These are phyloP conservation scores for Botryosphaeria dothidea DNA, from an alignment of 2,329 filamentous ascomycete species.

Conservation along the genomic window DNA sequence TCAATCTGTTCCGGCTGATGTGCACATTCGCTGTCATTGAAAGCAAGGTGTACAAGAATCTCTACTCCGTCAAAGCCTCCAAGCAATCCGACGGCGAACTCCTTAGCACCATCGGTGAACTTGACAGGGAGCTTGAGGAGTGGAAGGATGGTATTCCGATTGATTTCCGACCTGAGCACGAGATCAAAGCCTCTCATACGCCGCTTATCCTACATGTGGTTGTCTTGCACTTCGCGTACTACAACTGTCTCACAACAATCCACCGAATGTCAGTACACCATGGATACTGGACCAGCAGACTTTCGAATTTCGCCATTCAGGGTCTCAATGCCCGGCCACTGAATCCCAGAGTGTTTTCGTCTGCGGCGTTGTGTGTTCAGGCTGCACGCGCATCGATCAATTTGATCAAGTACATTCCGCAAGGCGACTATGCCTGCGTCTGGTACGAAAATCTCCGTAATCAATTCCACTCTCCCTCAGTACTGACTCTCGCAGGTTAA, in stretches of 20 bases:
- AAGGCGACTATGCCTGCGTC: conserved; percentile 91
- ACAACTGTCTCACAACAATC: conserved; percentile 96
- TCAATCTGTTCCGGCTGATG: conserved; percentile 93
- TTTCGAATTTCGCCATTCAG: conserved; percentile 94
- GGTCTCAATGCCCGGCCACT: conserved; percentile 87
- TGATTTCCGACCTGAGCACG: conserved; percentile 95
- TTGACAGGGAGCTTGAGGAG: conserved; percentile 79
- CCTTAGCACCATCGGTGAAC: conserved; percentile 90
- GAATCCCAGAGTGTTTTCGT: conserved; percentile 93
- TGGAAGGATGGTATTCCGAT: conserved; percentile 97
- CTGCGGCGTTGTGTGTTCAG: conserved; percentile 86
- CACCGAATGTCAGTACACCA: conserved; percentile 98
- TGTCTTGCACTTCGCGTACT: conserved; percentile 93
- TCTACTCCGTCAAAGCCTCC: conserved; percentile 90
- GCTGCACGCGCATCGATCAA: conserved; percentile 92
- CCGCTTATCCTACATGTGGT: conserved; percentile 94
- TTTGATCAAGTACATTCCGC: conserved; percentile 91
- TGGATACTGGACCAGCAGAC: conserved; percentile 93
- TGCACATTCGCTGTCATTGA: conserved; percentile 90
- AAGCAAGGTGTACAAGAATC: conserved; percentile 86
- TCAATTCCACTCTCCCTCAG: background rate
- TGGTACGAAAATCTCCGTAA: conserved; percentile 62
- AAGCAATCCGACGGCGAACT: conserved; percentile 92
- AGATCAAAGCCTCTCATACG: conserved; percentile 90
- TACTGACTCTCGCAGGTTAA: conserved; percentile 61